phyloP scores from a whole-genome alignment of 768 basidiomycete species.

The Austroboletus eburneus region DNA sequence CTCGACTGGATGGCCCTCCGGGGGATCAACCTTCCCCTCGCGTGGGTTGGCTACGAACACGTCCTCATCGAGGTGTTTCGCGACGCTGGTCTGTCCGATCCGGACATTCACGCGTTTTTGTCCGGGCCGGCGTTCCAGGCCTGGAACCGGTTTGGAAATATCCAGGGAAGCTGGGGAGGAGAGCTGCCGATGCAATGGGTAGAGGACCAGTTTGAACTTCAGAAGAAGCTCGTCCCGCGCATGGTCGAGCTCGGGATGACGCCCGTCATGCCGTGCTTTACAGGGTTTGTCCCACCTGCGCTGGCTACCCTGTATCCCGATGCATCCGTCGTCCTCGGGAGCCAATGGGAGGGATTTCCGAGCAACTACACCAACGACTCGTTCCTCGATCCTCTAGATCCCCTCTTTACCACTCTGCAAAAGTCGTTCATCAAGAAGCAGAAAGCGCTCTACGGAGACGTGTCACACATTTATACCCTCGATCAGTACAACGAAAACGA shows the following conservation, averaged over 20 bases:
- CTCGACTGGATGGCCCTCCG: conserved; percentile 41
- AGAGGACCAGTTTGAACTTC: conserved; percentile 34
- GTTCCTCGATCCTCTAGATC: conserved; percentile 40
- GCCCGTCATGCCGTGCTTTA: conserved; percentile 39
- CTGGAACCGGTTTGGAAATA: conserved; percentile 43
- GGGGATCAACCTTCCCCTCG: conserved; percentile 40
- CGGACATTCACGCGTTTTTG: conserved; percentile 33
- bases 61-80: conserved; percentile 34
- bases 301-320: conserved; percentile 30
- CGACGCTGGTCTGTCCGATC: conserved; percentile 35
- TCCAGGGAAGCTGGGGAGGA: conserved; percentile 39
- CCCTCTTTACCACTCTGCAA: conserved; percentile 35
- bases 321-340: conserved; percentile 33
- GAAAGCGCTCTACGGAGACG: conserved; percentile 33
- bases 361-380: conserved; percentile 32
- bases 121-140: conserved; percentile 39
- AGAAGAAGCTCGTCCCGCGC: conserved; percentile 34
- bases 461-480: conserved; percentile 41
- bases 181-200: conserved; percentile 36
- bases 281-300: conserved; percentile 38
- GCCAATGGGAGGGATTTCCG: conserved; percentile 35
- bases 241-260: conserved; percentile 42
- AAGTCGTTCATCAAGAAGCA: conserved; percentile 38
- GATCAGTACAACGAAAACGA: conserved; percentile 44
- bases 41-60: conserved; percentile 41